These are phyloP conservation scores for Wickerhamiella infanticola DNA, from an alignment of 1,139 yeast species.

Conservation along the genomic window DNA sequence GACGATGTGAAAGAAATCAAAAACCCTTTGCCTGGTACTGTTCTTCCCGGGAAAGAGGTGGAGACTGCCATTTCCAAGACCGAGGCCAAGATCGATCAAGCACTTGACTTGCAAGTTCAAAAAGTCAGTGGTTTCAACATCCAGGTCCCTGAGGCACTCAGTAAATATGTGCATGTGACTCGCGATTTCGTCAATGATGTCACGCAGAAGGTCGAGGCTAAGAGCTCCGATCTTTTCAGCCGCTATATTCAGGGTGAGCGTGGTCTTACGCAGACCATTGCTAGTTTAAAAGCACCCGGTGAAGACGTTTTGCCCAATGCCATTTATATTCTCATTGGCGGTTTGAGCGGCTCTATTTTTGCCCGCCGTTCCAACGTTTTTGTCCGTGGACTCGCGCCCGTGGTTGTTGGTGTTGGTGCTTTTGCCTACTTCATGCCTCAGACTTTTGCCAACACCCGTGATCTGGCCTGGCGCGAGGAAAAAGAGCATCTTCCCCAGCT, in stretches of 20 bases:
- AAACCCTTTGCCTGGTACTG: slow-evolving; percentile 41
- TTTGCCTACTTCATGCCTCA: slow-evolving; percentile 65
- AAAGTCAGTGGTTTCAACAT: slow-evolving; percentile 44
- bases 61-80: slow-evolving; percentile 18
- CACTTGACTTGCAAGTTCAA: slow-evolving; percentile 18
- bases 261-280: slow-evolving; percentile 47
- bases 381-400: slow-evolving; percentile 46
- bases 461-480: slow-evolving; percentile 53
- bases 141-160: slow-evolving; percentile 36
- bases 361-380: slow-evolving; percentile 57
- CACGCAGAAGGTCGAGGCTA: slow-evolving; percentile 23
- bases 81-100: slow-evolving; percentile 22
- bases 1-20: slow-evolving; percentile 20
- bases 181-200: slow-evolving; percentile 29
- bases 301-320: slow-evolving; percentile 71
- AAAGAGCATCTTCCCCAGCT: slow-evolving; percentile 42
- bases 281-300: slow-evolving; percentile 50
- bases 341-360: slow-evolving; percentile 62
- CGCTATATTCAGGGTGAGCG: slow-evolving; percentile 48
- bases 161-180: slow-evolving; percentile 32
- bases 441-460: slow-evolving; percentile 52
- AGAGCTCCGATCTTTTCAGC: slow-evolving; percentile 31
- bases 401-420: slow-evolving; percentile 50
- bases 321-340: slow-evolving; percentile 56
- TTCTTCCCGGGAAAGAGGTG: slow-evolving; percentile 36